Evolutionary conservation across 2,329 filamentous ascomycete genomes (phyloP), one percentile per base, ranked within the genome.

Genomic region (Neodidymelliopsis sp.): DNA sequence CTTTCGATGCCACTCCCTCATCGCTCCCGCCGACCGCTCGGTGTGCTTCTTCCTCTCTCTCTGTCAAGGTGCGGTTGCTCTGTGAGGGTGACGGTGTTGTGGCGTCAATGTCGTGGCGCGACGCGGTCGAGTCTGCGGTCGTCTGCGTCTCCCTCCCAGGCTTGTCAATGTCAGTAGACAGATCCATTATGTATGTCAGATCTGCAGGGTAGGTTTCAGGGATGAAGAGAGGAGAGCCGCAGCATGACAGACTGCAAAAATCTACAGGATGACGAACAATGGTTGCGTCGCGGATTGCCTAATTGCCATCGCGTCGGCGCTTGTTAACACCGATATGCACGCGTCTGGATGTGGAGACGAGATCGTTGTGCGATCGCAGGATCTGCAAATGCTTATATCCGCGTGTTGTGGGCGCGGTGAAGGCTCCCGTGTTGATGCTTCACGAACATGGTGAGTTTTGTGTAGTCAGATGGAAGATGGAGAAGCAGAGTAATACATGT

Each of bases 31-130:
- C 25, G 28, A 31, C 29, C n/a, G 47, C 24, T 15, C 19, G 29
- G 12, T 24, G 9, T 23, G 39, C 23, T 9, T 40, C 34, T 35
- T 44, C 34, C 30, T 44, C 35, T n/a, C 38, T 41, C 15, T 56
- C 54, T 49, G 28, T 44, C 53, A 56, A 38, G 20, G 52, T 45
- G 18, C 35, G 52, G 36, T 52, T 43, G 45, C 53, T 67, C 29
- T 44, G 40, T 15, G 36, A 45, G 10, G 62, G 60, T 30, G 57
- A 49, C 28, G 55, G 46, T 5, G 37, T 55, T 7, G 52, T 37
- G 15, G 29, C 34, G 37, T 54, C 49, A 34, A 28, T 41, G 23
- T 62, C 53, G 27, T 39, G 30, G 20, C 35, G 40, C 35, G 47
- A 34, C 22, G 46, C 42, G 30, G 31, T 36, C 34, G 29, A 39